These are phyloP conservation scores for Globisporangium iwayamae DNA, from an alignment of 352 stramenopile genomes.

Conservation along the genomic window DNA sequence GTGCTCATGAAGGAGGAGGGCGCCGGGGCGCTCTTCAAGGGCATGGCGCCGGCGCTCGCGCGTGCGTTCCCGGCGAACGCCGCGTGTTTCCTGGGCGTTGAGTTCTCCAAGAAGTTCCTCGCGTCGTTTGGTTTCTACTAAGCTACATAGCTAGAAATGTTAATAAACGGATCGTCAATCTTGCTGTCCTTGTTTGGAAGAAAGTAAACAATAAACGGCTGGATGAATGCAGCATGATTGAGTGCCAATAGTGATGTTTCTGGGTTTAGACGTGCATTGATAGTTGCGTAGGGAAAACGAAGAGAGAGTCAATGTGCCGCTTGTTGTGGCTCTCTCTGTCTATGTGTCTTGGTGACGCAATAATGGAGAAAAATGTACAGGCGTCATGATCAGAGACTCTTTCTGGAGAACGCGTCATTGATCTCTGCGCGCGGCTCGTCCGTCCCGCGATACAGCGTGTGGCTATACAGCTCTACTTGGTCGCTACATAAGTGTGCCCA, in stretches of 20 bases:
- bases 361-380: conserved; percentile 1
- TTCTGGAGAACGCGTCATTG: conserved; percentile 82
- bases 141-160: conserved; percentile 4
- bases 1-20: conserved; percentile 95
- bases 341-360: background rate
- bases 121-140: conserved; percentile 76
- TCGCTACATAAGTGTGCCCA: conserved; percentile 31
- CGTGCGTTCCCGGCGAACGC: conserved; percentile 95
- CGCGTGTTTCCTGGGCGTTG: conserved; percentile 92
- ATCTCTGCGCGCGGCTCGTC: conserved; percentile 79
- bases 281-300: background rate
- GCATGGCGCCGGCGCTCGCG: conserved; percentile 92
- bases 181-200: background rate
- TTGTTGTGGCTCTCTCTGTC: background rate
- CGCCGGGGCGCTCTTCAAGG: conserved; percentile 90
- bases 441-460: conserved; percentile 81
- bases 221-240: background rate
- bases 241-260: background rate
- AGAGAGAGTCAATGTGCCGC: too few relatives aligned
- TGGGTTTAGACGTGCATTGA: background rate
- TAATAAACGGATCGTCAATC: background rate
- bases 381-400: conserved; percentile 50
- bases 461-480: conserved; percentile 80
- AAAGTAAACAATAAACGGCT: background rate
- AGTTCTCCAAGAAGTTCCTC: conserved; percentile 87